Percentiles rank a stretch among this genome's conserved stretches.
These are phyloP conservation scores for Lactarius hatsudake DNA, from an alignment of 768 basidiomycete genomes.

Conservation along the genomic window DNA sequence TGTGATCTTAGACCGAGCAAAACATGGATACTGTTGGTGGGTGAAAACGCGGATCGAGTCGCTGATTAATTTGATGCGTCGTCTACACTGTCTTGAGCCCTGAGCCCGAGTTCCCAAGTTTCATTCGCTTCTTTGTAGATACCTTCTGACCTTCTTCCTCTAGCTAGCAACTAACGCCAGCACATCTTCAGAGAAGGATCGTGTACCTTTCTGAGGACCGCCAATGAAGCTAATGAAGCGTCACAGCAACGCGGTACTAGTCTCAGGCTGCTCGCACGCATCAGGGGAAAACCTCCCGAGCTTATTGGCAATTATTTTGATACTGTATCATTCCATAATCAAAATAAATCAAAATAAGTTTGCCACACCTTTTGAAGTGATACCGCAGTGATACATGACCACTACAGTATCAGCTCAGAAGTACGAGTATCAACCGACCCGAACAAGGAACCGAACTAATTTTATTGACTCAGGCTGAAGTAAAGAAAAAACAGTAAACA, in stretches of 20 bases:
- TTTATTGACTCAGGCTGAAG: too few relatives aligned
- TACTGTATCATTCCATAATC: too few relatives aligned
- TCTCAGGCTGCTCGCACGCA: background rate
- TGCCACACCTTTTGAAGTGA: too few relatives aligned
- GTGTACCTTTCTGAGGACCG: slow-evolving; percentile 6
- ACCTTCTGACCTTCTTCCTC: background rate
- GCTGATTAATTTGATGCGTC: background rate
- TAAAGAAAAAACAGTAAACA: too few relatives aligned
- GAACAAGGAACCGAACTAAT: too few relatives aligned
- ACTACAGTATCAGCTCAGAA: too few relatives aligned
- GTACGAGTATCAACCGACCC: too few relatives aligned
- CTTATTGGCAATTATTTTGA: too few relatives aligned
- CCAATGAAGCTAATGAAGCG: background rate
- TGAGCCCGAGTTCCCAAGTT: background rate
- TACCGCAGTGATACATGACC: too few relatives aligned
- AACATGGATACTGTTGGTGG: background rate
- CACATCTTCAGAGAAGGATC: slow-evolving; percentile 1
- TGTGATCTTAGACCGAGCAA: too few relatives aligned
- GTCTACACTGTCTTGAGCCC: background rate
- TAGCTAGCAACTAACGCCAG: background rate
- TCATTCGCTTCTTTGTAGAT: background rate
- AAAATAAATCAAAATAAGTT: too few relatives aligned
- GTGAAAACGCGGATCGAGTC: background rate
- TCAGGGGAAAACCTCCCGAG: too few relatives aligned
- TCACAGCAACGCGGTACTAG: background rate